A percentile compares a stretch with the other conserved stretches of the same genome.
These are phyloP conservation scores for Alopecurus myosuroides DNA, from an alignment of 176 grass and related monocot species.

Conservation along the genomic window DNA sequence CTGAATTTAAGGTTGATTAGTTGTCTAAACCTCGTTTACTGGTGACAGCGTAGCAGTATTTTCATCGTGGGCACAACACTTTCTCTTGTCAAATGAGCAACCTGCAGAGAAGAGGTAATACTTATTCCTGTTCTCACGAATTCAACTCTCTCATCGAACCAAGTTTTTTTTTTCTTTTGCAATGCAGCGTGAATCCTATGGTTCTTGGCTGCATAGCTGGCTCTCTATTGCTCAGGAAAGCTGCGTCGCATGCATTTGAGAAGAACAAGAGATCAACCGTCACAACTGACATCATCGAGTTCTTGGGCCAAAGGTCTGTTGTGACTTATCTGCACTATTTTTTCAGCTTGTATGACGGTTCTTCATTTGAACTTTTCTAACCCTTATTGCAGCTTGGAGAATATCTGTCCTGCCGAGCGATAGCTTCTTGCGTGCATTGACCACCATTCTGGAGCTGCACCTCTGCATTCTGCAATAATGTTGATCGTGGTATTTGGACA, in stretches of 20 bases:
- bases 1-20: neutral
- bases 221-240: conserved; percentile 67
- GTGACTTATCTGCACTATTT: neutral
- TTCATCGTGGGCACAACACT: conserved; percentile 55
- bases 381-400: conserved; percentile 60
- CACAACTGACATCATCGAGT: conserved; percentile 80
- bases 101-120: conserved; percentile 55
- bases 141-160: neutral
- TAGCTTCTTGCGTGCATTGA: neutral
- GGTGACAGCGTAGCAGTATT: conserved; percentile 78
- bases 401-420: conserved; percentile 55
- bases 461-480: neutral
- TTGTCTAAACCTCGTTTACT: neutral
- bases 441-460: neutral
- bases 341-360: neutral
- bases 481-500: neutral
- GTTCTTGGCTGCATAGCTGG: conserved; percentile 75
- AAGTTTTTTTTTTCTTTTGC: neutral
- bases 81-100: conserved; percentile 43
- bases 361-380: neutral
- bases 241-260: conserved; percentile 54
- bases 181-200: conserved; percentile 74
- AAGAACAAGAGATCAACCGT: conserved; percentile 75
- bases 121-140: neutral
- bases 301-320: conserved; percentile 38